Base-by-base conservation (phyloP, 129 eudicot species). In the Mikania micrantha region DNA sequence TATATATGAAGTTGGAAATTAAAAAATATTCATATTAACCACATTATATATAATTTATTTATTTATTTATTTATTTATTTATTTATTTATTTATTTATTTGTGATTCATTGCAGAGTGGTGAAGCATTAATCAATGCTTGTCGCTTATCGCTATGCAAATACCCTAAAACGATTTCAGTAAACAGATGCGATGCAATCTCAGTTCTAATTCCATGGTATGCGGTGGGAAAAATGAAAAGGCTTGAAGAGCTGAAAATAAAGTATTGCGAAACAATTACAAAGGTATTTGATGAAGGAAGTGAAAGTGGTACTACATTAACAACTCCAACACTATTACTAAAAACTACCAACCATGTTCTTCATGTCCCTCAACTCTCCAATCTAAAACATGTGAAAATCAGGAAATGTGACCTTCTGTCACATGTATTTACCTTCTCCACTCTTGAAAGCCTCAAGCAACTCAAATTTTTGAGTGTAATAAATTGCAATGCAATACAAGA, bases 361-460 rank as follows among this genome's bases (percentile, higher is more conserved):
- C 32, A 6, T 49, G 57, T 20, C 13, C 70, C 54, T 64, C 36
- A 64, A 25, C 54, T 41, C 17, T 64, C 56, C 38, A 64, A 64
- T 56, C 21, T 64, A 40, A 40, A 41, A 62, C 4, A 0, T 11
- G 4, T 62, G 20, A 3, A 0, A 2, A 62, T 62, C 31, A 0
- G 0, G 5, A 1, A 0, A 1, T 64, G 54, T 40, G 15, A 64
- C 54, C 54, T 13, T 64, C 15, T 64, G 20, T 4, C 9, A 63
- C 16, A 35, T 38, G 28, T 61, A 36, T 38, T 61, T 19, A 35
- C 32, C 19, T 35, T 35, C 32, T 19, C 29, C 3, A 3, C 67
- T 19, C 67, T 62, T 3, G 49, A 36, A 38, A 62, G 49, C 32
- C 67, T 62, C 20, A 36, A 21, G n/a, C 25, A 62, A 9, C 67